These are phyloP conservation scores for Ophiognomonia clavigignenti-juglandacearum DNA, from an alignment of 2,329 filamentous ascomycete species.

Conservation along the genomic window DNA sequence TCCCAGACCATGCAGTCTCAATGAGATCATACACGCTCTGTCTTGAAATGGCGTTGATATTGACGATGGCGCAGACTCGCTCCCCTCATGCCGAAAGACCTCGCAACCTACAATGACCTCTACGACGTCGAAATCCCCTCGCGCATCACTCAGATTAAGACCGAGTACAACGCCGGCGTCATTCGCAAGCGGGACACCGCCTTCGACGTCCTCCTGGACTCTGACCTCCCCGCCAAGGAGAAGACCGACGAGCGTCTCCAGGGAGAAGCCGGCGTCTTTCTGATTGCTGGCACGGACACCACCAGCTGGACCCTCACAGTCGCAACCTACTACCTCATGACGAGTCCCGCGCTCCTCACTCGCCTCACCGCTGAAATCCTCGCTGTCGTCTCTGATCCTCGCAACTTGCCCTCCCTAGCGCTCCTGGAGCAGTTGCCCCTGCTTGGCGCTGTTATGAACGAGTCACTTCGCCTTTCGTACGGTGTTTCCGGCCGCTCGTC, in stretches of 20 bases:
- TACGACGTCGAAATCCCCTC: not conserved
- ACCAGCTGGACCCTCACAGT: constrained; percentile 3
- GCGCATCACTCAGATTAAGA: not conserved
- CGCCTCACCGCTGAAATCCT: not conserved
- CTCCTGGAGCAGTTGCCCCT: constrained; percentile 20
- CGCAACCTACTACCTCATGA: not conserved
- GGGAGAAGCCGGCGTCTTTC: not conserved
- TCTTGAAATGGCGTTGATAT: not conserved
- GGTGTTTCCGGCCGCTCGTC: constrained; percentile 15
- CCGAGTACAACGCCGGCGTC: not conserved
- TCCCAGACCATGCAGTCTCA: too few relatives aligned
- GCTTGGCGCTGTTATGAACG: constrained; percentile 18
- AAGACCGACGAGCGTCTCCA: constrained; percentile 3
- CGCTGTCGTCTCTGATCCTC: not conserved
- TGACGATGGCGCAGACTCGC: not conserved
- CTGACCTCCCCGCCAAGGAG: not conserved
- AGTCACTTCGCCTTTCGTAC: constrained; percentile 21
- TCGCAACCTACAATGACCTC: constrained; percentile 1
- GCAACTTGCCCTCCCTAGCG: constrained; percentile 14
- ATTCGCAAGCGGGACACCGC: not conserved
- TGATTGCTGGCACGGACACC: constrained; percentile 2
- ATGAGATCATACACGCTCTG: not conserved
- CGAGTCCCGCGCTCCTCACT: not conserved
- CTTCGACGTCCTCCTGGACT: not conserved
- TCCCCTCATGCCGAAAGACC: not conserved